These are phyloP conservation scores for Dissophora globulifera DNA, from an alignment of 192 early-diverging fungal species.

Conservation along the genomic window DNA sequence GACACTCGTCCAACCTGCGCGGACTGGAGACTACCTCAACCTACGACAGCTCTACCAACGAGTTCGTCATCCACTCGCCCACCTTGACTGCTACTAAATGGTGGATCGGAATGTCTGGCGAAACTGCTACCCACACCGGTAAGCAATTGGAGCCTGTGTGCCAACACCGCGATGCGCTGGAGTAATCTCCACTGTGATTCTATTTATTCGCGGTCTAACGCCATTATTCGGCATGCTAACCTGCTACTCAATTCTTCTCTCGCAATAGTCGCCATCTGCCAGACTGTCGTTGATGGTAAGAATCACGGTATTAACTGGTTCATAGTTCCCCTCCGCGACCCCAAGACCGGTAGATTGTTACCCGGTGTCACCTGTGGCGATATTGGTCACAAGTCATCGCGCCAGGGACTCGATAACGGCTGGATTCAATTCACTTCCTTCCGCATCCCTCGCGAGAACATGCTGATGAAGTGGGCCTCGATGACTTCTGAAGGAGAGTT, in stretches of 20 bases:
- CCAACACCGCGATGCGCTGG: no score
- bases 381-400: conserved; percentile 69
- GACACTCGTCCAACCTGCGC: conserved; percentile 68
- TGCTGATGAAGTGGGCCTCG: conserved; percentile 68
- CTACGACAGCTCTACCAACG: conserved; percentile 62
- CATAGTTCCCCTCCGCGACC: conserved; percentile 68
- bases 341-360: conserved; percentile 57
- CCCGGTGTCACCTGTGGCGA: conserved; percentile 68
- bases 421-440: conserved; percentile 71
- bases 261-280: conserved; percentile 62
- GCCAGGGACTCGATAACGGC: conserved; percentile 72
- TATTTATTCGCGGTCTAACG: no score
- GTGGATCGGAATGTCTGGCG: conserved; percentile 74
- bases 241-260: neutral
- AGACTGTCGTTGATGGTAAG: conserved; percentile 68
- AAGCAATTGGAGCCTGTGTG: neutral
- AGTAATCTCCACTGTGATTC: no score
- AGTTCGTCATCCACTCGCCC: conserved; percentile 72
- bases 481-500: conserved; percentile 65
- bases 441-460: conserved; percentile 65
- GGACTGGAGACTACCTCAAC: conserved; percentile 76
- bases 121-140: conserved; percentile 73
- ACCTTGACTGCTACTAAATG: conserved; percentile 70
- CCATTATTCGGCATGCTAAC: neutral
- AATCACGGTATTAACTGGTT: conserved; percentile 75